Evolutionary conservation across 2,329 filamentous ascomycete genomes (phyloP), one percentile per base, ranked within the genome.

Genomic region (Plectosphaerella plurivora): DNA sequence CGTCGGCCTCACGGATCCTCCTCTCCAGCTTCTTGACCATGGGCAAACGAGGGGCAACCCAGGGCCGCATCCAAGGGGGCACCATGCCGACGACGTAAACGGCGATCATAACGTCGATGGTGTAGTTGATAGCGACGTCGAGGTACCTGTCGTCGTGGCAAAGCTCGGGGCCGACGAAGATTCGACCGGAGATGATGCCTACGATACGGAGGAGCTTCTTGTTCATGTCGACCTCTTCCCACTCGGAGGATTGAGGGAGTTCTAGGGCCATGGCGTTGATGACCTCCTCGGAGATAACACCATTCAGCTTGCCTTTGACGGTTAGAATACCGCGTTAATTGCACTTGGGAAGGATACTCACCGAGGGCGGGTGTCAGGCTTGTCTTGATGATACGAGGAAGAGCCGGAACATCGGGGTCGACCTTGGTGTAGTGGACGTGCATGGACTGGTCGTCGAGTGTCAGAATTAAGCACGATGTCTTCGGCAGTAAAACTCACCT

Each of bases 61-160:
- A 45, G 1, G 76, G 76, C 2, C 76, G 73, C 55, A 74, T 65
- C 74, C 76, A 78, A 10, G 68, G 68, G 1, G 76, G 76, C 51
- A 79, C 77, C 57, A 78, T 71, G 54, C 79, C 76, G 41, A 85
- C 68, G 57, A 77, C 71, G 51, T 77, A 60, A 47, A 75, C 66
- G 47, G 74, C 69, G 59, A 73, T 63, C 61, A 82, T 73, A 54
- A 76, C 69, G 55, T 78, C 70, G 22, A 76, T 63, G 47, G 76
- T 74, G 59, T 76, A 81, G 62, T 77, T 72, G 63, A 78, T 69
- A 63, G 71, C 72, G 20, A 75, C 74, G 47, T 75, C 67, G 67
- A 82, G 73, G 80, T 80, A 83, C 53, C 73, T 68, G 57, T 80
- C 73, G 37, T 75, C 66, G n/a, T 78, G 77, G 59, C 73, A 78